Evolutionary conservation across 140 eudicot species (phyloP).

Genomic region (Erigeron philadelphicus): DNA sequence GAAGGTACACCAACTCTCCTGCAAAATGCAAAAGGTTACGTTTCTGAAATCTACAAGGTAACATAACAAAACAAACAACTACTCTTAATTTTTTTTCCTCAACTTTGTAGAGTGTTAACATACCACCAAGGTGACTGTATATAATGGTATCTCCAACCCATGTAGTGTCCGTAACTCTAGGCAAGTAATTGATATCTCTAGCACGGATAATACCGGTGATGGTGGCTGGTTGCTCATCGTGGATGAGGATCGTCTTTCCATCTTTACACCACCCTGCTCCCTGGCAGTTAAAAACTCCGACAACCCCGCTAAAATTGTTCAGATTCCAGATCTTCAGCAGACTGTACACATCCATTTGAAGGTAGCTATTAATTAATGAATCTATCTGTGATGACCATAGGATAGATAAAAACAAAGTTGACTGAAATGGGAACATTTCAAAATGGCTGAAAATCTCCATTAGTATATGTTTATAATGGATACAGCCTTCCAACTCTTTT

Average conservation of each 20-base stretch:
- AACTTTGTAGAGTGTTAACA: neutral
- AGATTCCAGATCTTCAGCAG: constrained; percentile 82
- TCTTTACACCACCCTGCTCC: constrained; percentile 91
- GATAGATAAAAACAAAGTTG: neutral
- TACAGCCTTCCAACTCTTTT: no score
- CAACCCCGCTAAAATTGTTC: constrained; percentile 61
- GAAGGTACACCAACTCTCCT: constrained; percentile 69
- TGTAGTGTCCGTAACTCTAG: constrained; percentile 42
- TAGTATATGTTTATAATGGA: no score
- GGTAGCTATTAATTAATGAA: neutral
- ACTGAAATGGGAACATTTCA: neutral
- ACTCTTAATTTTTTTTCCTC: no score
- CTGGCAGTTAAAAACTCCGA: constrained; percentile 91
- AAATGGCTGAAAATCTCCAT: neutral
- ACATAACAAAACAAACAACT: neutral
- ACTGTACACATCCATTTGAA: constrained; percentile 34
- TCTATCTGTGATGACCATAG: no score
- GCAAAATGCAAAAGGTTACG: constrained; percentile 16
- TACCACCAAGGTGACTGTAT: constrained; percentile 64
- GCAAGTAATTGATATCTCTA: constrained; percentile 60
- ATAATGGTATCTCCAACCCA: constrained; percentile 72
- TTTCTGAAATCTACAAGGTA: neutral
- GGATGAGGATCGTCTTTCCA: constrained; percentile 60
- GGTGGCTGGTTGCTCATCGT: constrained; percentile 60
- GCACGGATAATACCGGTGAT: constrained; percentile 55